A percentile compares a stretch with the other conserved stretches of the same genome.
Evolutionary conservation across 768 basidiomycete genomes (phyloP).

Genomic region (Leccinum boreale): DNA sequence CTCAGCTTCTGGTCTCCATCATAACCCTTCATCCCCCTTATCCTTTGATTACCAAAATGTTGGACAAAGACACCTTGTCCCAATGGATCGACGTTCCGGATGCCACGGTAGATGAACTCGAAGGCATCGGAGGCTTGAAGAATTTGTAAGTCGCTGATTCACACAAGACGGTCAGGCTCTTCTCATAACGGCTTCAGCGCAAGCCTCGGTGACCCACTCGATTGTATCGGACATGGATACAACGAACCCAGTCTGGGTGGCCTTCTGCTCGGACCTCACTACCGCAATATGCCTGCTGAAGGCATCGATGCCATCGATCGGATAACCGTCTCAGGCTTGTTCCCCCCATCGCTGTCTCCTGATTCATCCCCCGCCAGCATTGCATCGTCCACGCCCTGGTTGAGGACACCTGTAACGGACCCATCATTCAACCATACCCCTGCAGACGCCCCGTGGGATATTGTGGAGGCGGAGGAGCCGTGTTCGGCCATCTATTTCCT

Average conservation of each 20-base stretch:
- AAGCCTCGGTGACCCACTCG: background rate
- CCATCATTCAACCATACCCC: background rate
- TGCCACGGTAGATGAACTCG: constrained; percentile 19
- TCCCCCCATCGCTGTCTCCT: constrained; percentile 21
- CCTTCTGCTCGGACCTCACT: constrained; percentile 8
- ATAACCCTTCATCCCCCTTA: background rate
- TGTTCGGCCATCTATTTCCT: constrained; percentile 3
- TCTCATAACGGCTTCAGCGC: constrained; percentile 12
- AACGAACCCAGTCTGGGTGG: constrained; percentile 6
- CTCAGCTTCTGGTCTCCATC: background rate
- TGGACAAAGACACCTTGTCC: constrained; percentile 4
- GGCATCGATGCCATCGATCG: background rate
- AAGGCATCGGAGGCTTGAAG: constrained; percentile 14
- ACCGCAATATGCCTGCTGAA: background rate
- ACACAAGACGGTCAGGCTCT: constrained; percentile 1
- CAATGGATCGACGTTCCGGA: constrained; percentile 18
- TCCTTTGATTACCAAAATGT: constrained; percentile 8
- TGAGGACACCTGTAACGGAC: constrained; percentile 16
- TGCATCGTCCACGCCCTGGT: constrained; percentile 22
- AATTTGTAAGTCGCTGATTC: constrained; percentile 19
- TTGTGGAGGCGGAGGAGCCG: background rate
- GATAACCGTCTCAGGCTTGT: background rate
- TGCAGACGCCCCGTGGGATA: background rate
- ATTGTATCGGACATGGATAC: background rate
- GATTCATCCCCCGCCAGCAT: constrained; percentile 23